Conservation (phyloP, 108 stramenopile species). For the Nitzschia sp. region DNA sequence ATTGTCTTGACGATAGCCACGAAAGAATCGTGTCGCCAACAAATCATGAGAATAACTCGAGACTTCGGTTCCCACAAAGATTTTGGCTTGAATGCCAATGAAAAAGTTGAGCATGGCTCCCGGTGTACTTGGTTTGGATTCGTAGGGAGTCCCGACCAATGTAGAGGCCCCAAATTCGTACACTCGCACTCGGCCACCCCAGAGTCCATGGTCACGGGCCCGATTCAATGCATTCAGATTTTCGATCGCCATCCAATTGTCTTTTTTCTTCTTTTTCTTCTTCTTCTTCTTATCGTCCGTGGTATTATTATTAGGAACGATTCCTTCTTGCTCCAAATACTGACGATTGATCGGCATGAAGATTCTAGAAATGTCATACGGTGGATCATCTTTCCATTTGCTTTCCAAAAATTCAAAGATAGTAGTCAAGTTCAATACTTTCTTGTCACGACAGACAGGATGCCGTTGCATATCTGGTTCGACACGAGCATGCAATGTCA, state of each 20-base stretch:
- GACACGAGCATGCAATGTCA: slow-evolving; percentile 38
- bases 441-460: slow-evolving; percentile 20
- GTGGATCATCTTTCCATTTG: slow-evolving; percentile 25
- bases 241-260: slow-evolving; percentile 19
- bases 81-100: slow-evolving; percentile 18
- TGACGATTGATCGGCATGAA: slow-evolving; percentile 35
- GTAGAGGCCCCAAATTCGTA: slow-evolving; percentile 31
- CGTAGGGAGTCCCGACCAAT: slow-evolving; percentile 23
- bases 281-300: too few relatives aligned
- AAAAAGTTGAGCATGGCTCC: slow-evolving; percentile 38
- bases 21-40: slow-evolving; percentile 29
- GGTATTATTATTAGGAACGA: not conserved
- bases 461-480: slow-evolving; percentile 48
- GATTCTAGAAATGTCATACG: slow-evolving; percentile 9
- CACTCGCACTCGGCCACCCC: slow-evolving; percentile 31
- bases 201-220: slow-evolving; percentile 21
- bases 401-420: slow-evolving; percentile 29
- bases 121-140: slow-evolving; percentile 6
- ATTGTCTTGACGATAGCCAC: slow-evolving; percentile 4
- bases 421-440: slow-evolving; percentile 19
- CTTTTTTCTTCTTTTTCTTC: too few relatives aligned
- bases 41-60: slow-evolving; percentile 34
- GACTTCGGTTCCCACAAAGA: slow-evolving; percentile 39
- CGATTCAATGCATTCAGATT: slow-evolving; percentile 31
- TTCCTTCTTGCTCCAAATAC: slow-evolving; percentile 21